Conservation (phyloP, 257 asterid genomes). For the Thymus mandschuricus region DNA sequence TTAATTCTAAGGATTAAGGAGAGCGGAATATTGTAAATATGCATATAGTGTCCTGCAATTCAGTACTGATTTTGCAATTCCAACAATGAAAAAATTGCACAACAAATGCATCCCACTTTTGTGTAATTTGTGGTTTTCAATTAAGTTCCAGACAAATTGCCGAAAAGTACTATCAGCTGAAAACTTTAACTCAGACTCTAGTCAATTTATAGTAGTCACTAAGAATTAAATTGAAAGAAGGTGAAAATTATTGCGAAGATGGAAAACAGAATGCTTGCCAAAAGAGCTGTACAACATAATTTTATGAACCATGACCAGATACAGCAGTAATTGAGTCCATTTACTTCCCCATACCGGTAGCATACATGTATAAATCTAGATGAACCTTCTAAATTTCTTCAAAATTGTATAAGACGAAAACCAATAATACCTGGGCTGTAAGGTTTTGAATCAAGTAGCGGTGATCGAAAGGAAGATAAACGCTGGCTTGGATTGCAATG, state of each 20-base stretch:
- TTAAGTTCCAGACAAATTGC: not conserved
- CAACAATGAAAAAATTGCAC: no score
- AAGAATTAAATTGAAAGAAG: not conserved
- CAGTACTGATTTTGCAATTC: not conserved
- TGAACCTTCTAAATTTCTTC: not conserved
- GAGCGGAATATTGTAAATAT: not conserved
- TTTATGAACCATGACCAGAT: not conserved
- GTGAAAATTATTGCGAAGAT: not conserved
- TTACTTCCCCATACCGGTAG: not conserved
- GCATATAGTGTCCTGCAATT: not conserved
- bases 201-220: not conserved
- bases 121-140: not conserved
- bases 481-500: constrained; percentile 83
- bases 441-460: constrained; percentile 84
- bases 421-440: constrained; percentile 69
- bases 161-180: not conserved
- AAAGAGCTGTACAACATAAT: constrained; percentile 14
- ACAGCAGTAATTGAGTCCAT: not conserved
- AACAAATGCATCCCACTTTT: not conserved
- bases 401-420: not conserved
- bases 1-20: not conserved
- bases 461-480: constrained; percentile 81
- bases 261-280: not conserved
- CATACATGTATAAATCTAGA: constrained; percentile 3
- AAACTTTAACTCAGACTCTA: not conserved